phyloP scores from a whole-genome alignment of 208 protist species.

The Trypanosoma boissoni region DNA sequence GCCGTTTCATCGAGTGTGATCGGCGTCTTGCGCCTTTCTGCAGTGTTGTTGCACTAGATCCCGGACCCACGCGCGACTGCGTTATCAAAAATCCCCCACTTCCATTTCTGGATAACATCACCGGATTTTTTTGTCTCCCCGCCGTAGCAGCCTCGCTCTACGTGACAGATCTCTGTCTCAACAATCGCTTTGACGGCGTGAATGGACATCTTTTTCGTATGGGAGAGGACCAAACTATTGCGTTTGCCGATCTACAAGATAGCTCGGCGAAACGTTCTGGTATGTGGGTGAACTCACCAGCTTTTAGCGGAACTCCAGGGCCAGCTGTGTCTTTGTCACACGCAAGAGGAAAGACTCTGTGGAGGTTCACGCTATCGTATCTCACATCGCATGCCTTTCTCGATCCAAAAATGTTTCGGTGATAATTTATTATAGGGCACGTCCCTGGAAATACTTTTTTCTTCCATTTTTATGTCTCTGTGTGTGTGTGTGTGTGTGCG shows the following conservation, averaged over 20 bases:
- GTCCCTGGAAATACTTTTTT: neutral
- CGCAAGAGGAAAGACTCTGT: constrained; percentile 40
- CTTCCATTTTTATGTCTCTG: too few relatives aligned
- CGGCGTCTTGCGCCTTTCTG: constrained; percentile 37
- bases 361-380: constrained; percentile 44
- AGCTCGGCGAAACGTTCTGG: constrained; percentile 21
- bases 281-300: constrained; percentile 48
- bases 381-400: constrained; percentile 24
- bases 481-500: too few relatives aligned
- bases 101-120: constrained; percentile 41
- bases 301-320: constrained; percentile 48
- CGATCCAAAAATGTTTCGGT: constrained; percentile 18
- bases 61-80: constrained; percentile 42
- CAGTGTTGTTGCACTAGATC: constrained; percentile 53
- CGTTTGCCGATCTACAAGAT: constrained; percentile 28
- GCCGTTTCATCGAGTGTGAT: constrained; percentile 39
- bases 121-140: constrained; percentile 45
- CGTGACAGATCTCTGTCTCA: constrained; percentile 55
- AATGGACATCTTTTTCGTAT: constrained; percentile 79
- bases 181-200: constrained; percentile 42
- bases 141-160: constrained; percentile 54
- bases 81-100: constrained; percentile 37
- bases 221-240: constrained; percentile 55
- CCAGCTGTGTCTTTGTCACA: constrained; percentile 45
- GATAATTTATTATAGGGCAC: neutral